A percentile compares a stretch with the other conserved stretches of the same genome.
These are phyloP conservation scores for Sclerotinia glacialis DNA, from an alignment of 2,329 filamentous ascomycete species.

Conservation along the genomic window DNA sequence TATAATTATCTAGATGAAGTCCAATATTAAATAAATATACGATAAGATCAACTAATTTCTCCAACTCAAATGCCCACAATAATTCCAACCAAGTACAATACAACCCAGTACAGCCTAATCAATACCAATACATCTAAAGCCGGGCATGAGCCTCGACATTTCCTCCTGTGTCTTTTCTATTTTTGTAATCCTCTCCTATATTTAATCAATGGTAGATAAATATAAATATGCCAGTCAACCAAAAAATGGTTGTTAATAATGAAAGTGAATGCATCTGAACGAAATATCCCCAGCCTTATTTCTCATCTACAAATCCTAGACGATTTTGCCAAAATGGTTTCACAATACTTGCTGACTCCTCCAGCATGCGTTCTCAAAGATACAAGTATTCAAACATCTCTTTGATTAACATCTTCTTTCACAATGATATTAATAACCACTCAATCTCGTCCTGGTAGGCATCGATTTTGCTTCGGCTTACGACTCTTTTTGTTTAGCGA, in stretches of 20 bases:
- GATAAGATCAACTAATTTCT: neutral
- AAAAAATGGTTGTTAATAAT: neutral
- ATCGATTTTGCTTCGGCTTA: neutral
- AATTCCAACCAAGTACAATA: constrained; percentile 8
- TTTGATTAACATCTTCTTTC: neutral
- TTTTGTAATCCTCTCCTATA: neutral
- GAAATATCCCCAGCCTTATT: neutral
- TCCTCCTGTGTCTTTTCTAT: neutral
- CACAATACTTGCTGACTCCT: neutral
- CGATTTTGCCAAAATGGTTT: neutral
- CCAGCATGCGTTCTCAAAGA: neutral
- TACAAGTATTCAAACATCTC: neutral
- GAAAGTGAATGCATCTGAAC: constrained; percentile 3
- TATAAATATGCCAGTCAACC: constrained; percentile 12
- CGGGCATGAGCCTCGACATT: neutral
- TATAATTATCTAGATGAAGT: constrained; percentile 8
- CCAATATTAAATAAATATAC: neutral
- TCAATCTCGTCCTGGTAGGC: neutral
- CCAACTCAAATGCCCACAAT: neutral
- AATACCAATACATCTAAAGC: constrained; percentile 8
- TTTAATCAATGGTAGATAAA: neutral
- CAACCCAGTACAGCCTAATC: neutral
- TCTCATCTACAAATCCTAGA: constrained; percentile 1
- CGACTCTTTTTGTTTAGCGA: constrained; percentile 5
- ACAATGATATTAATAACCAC: neutral